Conservation (phyloP, 805 yeast species). For the Yamadazyma insecticola region DNA sequence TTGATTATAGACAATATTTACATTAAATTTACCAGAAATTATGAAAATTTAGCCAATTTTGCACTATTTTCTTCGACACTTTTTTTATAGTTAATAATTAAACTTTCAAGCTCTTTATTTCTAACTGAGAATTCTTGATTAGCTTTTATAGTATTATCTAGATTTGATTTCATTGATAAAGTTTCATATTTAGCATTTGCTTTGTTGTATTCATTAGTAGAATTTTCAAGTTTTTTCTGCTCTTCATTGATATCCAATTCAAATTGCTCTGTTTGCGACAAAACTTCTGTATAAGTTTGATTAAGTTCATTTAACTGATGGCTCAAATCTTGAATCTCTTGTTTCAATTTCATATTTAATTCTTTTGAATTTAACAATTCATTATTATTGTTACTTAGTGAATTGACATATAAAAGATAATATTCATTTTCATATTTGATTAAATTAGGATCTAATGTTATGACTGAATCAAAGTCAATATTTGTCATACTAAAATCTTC, state of each 20-base stretch:
- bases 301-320: conserved; percentile 24
- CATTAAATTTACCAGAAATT: too few relatives aligned
- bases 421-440: conserved; percentile 36
- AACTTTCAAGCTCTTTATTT: conserved; percentile 30
- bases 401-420: conserved; percentile 34
- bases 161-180: conserved; percentile 34
- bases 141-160: conserved; percentile 35
- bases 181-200: conserved; percentile 22
- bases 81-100: conserved; percentile 21
- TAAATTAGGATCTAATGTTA: conserved; percentile 22
- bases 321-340: conserved; percentile 22
- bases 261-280: conserved; percentile 26
- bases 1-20: too few relatives aligned
- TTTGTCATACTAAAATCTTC: conserved; percentile 12
- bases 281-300: conserved; percentile 34
- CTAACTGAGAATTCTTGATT: conserved; percentile 33
- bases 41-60: conserved; percentile 13
- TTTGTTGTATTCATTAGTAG: conserved; percentile 10
- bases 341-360: conserved; percentile 27
- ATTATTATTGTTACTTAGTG: conserved; percentile 31
- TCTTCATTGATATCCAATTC: conserved; percentile 17
- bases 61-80: conserved; percentile 21
- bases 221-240: conserved; percentile 14
- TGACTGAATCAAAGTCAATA: too few relatives aligned
- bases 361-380: conserved; percentile 36